A percentile compares a stretch with the other conserved stretches of the same genome.
phyloP scores from a whole-genome alignment of 805 yeast genomes.

The Candida ortonii region DNA sequence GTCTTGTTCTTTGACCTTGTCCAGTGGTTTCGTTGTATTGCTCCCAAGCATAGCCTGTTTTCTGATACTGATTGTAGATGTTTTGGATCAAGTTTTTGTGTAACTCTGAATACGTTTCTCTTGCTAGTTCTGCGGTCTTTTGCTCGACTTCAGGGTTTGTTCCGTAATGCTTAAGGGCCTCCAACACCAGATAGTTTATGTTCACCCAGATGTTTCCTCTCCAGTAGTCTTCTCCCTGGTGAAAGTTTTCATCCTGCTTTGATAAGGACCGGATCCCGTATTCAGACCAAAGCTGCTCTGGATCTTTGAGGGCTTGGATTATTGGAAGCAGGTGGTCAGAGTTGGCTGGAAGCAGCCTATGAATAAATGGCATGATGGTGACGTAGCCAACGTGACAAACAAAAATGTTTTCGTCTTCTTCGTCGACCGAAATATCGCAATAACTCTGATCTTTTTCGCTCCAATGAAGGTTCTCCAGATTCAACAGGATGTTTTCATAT shows the following conservation, averaged over 20 bases:
- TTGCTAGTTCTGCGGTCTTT: slow-evolving; percentile 38
- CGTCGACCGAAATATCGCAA: slow-evolving; percentile 82
- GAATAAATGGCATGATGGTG: slow-evolving; percentile 78
- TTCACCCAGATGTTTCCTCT: slow-evolving; percentile 92
- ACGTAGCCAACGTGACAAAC: slow-evolving; percentile 92
- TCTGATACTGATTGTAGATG: slow-evolving; percentile 63
- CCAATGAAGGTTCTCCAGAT: slow-evolving; percentile 82
- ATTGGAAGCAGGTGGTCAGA: slow-evolving; percentile 49
- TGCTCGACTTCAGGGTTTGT: slow-evolving; percentile 29
- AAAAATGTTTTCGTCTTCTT: slow-evolving; percentile 59
- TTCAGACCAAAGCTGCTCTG: slow-evolving; percentile 70
- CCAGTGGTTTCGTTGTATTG: slow-evolving; percentile 83
- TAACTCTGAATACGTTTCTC: slow-evolving; percentile 52
- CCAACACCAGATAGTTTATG: slow-evolving; percentile 79
- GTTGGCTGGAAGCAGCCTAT: slow-evolving; percentile 55
- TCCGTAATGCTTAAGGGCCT: slow-evolving; percentile 60
- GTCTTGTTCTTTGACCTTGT: slow-evolving; percentile 73
- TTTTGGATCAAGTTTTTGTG: slow-evolving; percentile 68
- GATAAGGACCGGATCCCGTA: slow-evolving; percentile 84
- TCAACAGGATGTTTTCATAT: slow-evolving; percentile 54
- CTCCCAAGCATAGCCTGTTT: slow-evolving; percentile 86
- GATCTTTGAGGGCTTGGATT: slow-evolving; percentile 60
- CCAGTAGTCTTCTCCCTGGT: slow-evolving; percentile 91
- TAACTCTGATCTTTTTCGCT: slow-evolving; percentile 58
- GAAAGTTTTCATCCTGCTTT: slow-evolving; percentile 59